Base-by-base conservation (phyloP, 2,329 filamentous ascomycete species). In the Alternaria triticimaculans region DNA sequence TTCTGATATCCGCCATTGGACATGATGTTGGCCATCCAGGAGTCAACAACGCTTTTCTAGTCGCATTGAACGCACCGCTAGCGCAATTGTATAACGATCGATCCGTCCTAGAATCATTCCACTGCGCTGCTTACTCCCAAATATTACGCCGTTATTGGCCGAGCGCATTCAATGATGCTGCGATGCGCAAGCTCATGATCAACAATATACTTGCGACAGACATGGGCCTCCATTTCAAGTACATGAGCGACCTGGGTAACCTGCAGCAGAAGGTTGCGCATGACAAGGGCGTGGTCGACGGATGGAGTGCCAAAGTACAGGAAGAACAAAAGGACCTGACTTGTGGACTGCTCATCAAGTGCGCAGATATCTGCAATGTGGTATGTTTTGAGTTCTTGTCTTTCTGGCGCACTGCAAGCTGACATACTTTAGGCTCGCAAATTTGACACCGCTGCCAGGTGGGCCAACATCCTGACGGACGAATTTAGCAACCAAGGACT, bases 341-440 rank as follows among this genome's bases (percentile, higher is more conserved):
- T n/a, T 98, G 96, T 80, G 94, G 94, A 14, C 83, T 99, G 60
- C 83, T 99, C 63, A 97, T 99, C 82, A 99, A 99, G 80, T 98
- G 96, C 78, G 96, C 96, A 43, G 96, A 99, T 80, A 98, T 99
- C 76, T 97, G 95, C 82, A 99, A 99, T 78, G 96, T 98, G 79
- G 92, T 95, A 86, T 80, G 92, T 90, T 79, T 25, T n/a, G n/a
- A 46, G 49, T 6, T 21, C 30, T 8, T 41, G 14, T 20, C 18
- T 28, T 37, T 20, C 18, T 44, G 3, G 18, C 9, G 26, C 37
- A 23, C 15, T 9, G 7, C n/a, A 23, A 45, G 15, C 49, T 60
- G 55, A 63, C 74, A 70, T 21, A 11, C 14, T 48, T n/a, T 67
- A 95, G 92, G 94, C 94, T 58, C 90, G 96, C 60, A 91, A 89